Percentiles rank a stretch among this genome's conserved stretches.
Conservation (phyloP, 345 rosid species). For the Eucalyptus caleyi region DNA sequence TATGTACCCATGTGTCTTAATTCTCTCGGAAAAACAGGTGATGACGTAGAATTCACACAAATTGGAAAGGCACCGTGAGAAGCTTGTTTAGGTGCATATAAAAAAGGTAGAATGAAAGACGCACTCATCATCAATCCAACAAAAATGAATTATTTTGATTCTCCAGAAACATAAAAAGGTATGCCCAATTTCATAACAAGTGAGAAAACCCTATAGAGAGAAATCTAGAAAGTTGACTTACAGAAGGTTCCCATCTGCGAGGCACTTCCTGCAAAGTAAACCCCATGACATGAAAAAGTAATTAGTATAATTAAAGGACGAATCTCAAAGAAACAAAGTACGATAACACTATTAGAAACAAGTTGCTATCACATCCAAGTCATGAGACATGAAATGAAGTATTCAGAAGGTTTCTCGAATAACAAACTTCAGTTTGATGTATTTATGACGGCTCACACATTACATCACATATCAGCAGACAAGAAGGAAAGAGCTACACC, state of each 20-base stretch:
- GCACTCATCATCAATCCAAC: not conserved
- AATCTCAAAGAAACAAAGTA: not conserved
- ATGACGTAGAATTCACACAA: not conserved
- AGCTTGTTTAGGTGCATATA: not conserved
- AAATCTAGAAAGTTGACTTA: slow-evolving; percentile 19
- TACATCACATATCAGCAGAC: not conserved
- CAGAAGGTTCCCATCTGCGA: slow-evolving; percentile 80
- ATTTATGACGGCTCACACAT: not conserved
- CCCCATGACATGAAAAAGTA: not conserved
- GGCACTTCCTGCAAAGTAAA: slow-evolving; percentile 42
- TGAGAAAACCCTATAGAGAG: not conserved
- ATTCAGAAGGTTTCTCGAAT: not conserved
- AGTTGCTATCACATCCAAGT: not conserved
- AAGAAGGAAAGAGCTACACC: not conserved
- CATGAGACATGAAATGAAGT: not conserved
- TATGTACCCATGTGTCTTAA: not conserved
- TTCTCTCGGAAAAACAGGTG: not conserved
- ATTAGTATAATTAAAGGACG: not conserved
- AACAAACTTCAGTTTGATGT: not conserved
- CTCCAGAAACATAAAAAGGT: not conserved
- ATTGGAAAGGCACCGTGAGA: not conserved
- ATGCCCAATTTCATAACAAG: not conserved
- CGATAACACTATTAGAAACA: not conserved
- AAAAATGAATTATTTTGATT: not conserved
- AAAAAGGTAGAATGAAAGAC: not conserved